Percentiles rank a stretch among this genome's conserved stretches.
These are phyloP conservation scores for Aspergillus sp. DNA, from an alignment of 2,329 filamentous ascomycete species.

Conservation along the genomic window DNA sequence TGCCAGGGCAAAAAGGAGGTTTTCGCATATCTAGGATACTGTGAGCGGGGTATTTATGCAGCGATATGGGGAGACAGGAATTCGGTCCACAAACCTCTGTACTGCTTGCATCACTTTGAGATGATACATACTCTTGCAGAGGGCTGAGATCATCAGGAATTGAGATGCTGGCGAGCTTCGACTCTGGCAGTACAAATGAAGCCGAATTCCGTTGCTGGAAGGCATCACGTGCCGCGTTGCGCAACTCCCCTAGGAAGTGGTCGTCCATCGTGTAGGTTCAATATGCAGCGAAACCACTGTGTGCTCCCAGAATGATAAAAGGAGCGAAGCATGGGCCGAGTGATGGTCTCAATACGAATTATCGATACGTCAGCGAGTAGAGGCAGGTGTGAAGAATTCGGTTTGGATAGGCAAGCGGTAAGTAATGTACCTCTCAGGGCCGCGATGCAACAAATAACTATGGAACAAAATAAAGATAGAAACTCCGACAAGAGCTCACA, in stretches of 20 bases:
- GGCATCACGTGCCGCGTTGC: constrained; percentile 25
- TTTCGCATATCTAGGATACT: constrained; percentile 30
- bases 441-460: not conserved
- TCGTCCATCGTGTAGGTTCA: not conserved
- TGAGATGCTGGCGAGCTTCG: constrained; percentile 5
- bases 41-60: not conserved
- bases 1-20: constrained; percentile 27
- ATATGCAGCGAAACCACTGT: not conserved
- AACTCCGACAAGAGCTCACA: not conserved
- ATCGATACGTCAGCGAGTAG: not conserved
- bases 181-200: constrained; percentile 9
- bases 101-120: constrained; percentile 18
- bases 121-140: constrained; percentile 33
- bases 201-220: constrained; percentile 14
- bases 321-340: not conserved
- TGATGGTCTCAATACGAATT: not conserved
- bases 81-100: constrained; percentile 22
- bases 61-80: not conserved
- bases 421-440: not conserved
- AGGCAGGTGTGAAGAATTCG: not conserved
- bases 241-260: constrained; percentile 27
- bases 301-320: not conserved
- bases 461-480: not conserved
- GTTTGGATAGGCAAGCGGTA: not conserved
- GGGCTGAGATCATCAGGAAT: constrained; percentile 17